phyloP scores from a whole-genome alignment of 2,329 filamentous ascomycete genomes.

The Colletotrichum sp. region DNA sequence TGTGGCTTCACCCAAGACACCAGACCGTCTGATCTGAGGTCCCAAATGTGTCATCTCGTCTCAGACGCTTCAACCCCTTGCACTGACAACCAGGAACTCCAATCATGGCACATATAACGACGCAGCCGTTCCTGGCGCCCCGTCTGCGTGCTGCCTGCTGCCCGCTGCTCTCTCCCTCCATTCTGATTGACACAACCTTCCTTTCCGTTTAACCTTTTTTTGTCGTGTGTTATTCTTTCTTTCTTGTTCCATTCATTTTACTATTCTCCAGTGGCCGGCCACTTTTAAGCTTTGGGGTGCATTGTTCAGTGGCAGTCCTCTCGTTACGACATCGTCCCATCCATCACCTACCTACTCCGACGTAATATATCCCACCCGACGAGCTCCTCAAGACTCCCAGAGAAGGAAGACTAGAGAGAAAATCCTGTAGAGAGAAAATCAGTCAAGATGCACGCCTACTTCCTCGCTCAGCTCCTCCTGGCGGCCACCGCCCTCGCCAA shows the following conservation, averaged over 20 bases:
- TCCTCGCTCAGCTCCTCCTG: slow-evolving; percentile 15
- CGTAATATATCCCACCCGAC: not conserved
- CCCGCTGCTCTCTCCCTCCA: not conserved
- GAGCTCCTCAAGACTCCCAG: not conserved
- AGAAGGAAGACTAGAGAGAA: not conserved
- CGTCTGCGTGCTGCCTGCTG: not conserved
- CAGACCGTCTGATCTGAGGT: slow-evolving; percentile 22
- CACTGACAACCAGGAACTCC: not conserved
- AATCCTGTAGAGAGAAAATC: not conserved
- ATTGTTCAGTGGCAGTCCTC: not conserved
- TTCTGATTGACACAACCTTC: not conserved
- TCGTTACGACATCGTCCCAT: not conserved
- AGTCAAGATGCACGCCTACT: slow-evolving; percentile 9
- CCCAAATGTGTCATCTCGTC: slow-evolving; percentile 23
- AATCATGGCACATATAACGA: slow-evolving; percentile 9
- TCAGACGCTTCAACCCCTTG: slow-evolving; percentile 14
- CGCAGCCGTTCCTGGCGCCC: not conserved
- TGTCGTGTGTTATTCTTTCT: not conserved
- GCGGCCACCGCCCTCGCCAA: slow-evolving; percentile 7
- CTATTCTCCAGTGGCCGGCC: slow-evolving; percentile 20
- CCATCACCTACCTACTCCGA: not conserved
- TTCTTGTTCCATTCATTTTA: not conserved
- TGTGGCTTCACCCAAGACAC: slow-evolving; percentile 13
- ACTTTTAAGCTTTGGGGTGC: slow-evolving; percentile 7
- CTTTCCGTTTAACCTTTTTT: not conserved